Base-by-base conservation (phyloP, 106 monocot genomes). In the Cymbidium sinense region DNA sequence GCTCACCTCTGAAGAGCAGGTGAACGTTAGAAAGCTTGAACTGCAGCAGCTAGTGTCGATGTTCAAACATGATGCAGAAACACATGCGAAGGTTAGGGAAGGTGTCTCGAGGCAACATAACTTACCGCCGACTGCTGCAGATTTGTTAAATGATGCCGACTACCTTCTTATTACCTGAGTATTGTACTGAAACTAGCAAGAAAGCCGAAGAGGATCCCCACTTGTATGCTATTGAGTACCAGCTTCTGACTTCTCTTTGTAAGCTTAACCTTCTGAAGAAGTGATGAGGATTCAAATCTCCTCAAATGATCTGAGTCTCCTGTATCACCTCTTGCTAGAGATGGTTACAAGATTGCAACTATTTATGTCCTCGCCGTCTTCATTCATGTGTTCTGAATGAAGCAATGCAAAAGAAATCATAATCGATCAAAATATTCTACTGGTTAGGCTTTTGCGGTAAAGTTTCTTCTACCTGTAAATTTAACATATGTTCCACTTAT, bases 61-160 rank as follows among this genome's bases (percentile, higher is more conserved):
- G 83, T 93, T 96, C 73, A 93, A 96, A 73, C 96, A 88, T 36
- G 96, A 96, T 61, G 96, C 96, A 0, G 96, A 96, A 65, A 86
- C 82, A 54, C 96, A 96, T 79, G 93, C 89, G 0, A 96, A 96
- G 82, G 86, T 96, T 9, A 86, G 96, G 75, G 82, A 91, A 47
- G 86, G 74, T 23, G 28, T 80, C 25, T 78, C 81, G 8, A 34
- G 37, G 43, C 52, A 39, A 39, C 37, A 85, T 70, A 86, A 84
- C 75, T 75, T 84, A 35, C 79, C 86, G 7, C 89, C 85, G 13
- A 91, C 87, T 61, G 83, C 82, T 79, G 85, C 89, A 5, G 91
- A 87, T 64, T 73, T 83, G 86, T 75, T 89, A 11, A 36, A 83
- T 19, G 78, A 76, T 3, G 58, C 79, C 25, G 89, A 80, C 12